A percentile compares a stretch with the other conserved stretches of the same genome.
These are phyloP conservation scores for Peronospora farinosa DNA, from an alignment of 352 stramenopile species.

Conservation along the genomic window DNA sequence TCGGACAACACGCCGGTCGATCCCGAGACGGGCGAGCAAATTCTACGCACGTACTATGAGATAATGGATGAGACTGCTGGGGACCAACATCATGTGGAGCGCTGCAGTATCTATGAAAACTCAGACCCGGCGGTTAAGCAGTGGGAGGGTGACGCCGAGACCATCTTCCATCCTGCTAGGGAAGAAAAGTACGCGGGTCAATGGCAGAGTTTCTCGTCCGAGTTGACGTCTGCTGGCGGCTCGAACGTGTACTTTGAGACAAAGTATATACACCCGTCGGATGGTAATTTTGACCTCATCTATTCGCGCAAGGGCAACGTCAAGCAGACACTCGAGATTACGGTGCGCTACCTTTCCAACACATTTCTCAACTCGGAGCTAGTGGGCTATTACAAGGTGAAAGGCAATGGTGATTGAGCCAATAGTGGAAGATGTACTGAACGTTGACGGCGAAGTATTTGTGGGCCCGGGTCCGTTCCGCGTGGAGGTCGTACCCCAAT, in stretches of 20 bases:
- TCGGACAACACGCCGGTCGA: constrained; percentile 46
- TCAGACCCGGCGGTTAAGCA: constrained; percentile 35
- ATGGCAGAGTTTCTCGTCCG: constrained; percentile 44
- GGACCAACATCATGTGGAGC: constrained; percentile 68
- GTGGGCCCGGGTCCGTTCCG: constrained; percentile 52
- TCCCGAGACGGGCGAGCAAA: constrained; percentile 38
- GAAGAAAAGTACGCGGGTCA: constrained; percentile 51
- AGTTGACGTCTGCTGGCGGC: constrained; percentile 52
- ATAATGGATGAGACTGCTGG: constrained; percentile 48
- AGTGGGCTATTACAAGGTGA: constrained; percentile 73
- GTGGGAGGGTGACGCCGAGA: constrained; percentile 53
- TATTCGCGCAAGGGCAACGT: constrained; percentile 53
- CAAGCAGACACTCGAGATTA: constrained; percentile 42
- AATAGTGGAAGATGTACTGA: constrained; percentile 51
- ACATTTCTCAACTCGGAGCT: constrained; percentile 53
- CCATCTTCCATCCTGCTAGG: constrained; percentile 53
- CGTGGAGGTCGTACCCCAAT: constrained; percentile 63
- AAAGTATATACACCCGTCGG: constrained; percentile 69
- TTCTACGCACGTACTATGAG: constrained; percentile 70
- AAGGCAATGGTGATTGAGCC: constrained; percentile 71
- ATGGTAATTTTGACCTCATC: constrained; percentile 77
- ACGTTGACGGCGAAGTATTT: constrained; percentile 75
- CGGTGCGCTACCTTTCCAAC: constrained; percentile 44
- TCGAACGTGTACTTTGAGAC: constrained; percentile 82
- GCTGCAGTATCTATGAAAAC: constrained; percentile 72